Evolutionary conservation across 2,329 filamentous ascomycete species (phyloP).

Genomic region (Paraphaeosphaeria sporulosa): DNA sequence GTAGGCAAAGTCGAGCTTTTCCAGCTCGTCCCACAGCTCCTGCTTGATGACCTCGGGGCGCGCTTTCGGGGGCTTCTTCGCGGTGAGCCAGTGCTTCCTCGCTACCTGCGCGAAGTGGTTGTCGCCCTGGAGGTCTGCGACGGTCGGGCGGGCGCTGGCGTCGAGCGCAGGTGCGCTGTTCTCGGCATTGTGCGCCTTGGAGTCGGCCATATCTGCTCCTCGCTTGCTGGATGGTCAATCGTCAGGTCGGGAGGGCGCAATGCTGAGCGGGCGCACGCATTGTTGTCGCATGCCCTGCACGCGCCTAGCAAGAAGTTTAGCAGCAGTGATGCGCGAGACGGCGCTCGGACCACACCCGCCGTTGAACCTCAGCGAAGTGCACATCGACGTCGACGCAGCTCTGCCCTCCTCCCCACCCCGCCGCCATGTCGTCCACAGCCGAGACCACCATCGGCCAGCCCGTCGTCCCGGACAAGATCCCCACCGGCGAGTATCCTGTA

Average conservation of each 20-base stretch:
- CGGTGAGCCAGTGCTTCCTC: slow-evolving; percentile 82
- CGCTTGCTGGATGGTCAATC: slow-evolving; percentile 17
- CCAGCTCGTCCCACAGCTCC: slow-evolving; percentile 87
- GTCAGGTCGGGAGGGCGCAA: slow-evolving; percentile 19
- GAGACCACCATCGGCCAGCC: slow-evolving; percentile 40
- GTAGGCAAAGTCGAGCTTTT: slow-evolving; percentile 79
- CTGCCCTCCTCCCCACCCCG: slow-evolving; percentile 26
- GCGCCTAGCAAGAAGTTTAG: slow-evolving; percentile 42
- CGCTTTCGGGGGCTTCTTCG: slow-evolving; percentile 69
- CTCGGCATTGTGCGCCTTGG: slow-evolving; percentile 24
- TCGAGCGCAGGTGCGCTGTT: slow-evolving; percentile 36
- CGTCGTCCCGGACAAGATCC: slow-evolving; percentile 77
- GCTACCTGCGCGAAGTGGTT: slow-evolving; percentile 74
- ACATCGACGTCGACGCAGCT: slow-evolving; percentile 21
- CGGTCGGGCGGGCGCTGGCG: slow-evolving; percentile 63
- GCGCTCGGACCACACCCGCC: slow-evolving; percentile 21
- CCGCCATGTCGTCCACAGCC: slow-evolving; percentile 42
- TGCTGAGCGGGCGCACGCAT: slow-evolving; percentile 32
- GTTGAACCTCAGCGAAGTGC: slow-evolving; percentile 24
- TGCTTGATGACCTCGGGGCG: slow-evolving; percentile 83
- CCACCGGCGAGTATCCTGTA: slow-evolving; percentile 88
- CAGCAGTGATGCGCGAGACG: slow-evolving; percentile 10
- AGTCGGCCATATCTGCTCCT: slow-evolving; percentile 34
- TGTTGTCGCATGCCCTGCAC: slow-evolving; percentile 34
- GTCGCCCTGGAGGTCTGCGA: slow-evolving; percentile 75